Conservation (phyloP, 805 yeast genomes). For the Lachancea mirantina region DNA sequence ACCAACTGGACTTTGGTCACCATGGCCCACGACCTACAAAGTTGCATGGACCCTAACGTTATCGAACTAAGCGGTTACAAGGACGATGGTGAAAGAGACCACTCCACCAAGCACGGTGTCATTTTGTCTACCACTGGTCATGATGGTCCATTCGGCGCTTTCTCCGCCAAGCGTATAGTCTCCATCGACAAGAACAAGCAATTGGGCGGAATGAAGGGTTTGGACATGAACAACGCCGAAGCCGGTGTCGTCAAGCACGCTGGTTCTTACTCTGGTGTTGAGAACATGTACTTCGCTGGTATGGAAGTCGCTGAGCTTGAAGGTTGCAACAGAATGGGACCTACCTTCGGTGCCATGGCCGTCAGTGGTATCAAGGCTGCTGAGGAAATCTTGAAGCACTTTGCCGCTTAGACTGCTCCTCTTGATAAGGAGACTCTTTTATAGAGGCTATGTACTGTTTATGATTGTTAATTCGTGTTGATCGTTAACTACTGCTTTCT, state of each 20-base stretch:
- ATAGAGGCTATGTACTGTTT: too few relatives aligned
- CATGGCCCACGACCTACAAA: constrained; percentile 66
- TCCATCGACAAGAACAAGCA: constrained; percentile 40
- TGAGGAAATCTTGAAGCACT: constrained; percentile 36
- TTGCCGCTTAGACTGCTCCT: constrained; percentile 13
- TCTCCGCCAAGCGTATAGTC: constrained; percentile 62
- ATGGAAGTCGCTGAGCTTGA: constrained; percentile 76
- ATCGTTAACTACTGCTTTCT: too few relatives aligned
- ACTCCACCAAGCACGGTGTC: constrained; percentile 36
- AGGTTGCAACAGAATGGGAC: constrained; percentile 78
- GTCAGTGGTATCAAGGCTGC: constrained; percentile 76
- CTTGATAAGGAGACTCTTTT: too few relatives aligned
- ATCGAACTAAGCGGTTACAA: constrained; percentile 44
- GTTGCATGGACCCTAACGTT: constrained; percentile 79
- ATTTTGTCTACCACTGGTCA: constrained; percentile 72
- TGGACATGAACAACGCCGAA: constrained; percentile 73
- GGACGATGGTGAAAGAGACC: constrained; percentile 30
- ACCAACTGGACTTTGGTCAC: constrained; percentile 79
- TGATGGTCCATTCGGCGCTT: constrained; percentile 80
- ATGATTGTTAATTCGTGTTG: too few relatives aligned
- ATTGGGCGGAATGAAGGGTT: constrained; percentile 67
- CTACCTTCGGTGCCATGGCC: constrained; percentile 78
- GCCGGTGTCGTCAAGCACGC: constrained; percentile 67
- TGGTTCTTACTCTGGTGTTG: constrained; percentile 34
- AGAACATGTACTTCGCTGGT: constrained; percentile 40